A percentile compares a stretch with the other conserved stretches of the same genome.
These are phyloP conservation scores for Paecilomyces dactylethromorphus DNA, from an alignment of 2,329 filamentous ascomycete genomes.

Conservation along the genomic window DNA sequence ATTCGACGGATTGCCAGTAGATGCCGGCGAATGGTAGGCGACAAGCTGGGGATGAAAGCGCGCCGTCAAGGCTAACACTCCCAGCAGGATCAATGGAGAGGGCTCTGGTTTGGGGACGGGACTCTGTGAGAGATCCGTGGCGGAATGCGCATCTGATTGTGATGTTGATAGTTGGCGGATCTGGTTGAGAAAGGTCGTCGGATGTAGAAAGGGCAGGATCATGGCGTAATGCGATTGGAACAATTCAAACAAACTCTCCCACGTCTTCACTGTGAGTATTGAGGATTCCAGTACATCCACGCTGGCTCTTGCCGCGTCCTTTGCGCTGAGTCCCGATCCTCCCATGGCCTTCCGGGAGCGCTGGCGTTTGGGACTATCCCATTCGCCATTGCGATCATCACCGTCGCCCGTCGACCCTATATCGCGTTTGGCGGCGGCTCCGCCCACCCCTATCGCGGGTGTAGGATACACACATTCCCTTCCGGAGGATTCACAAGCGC, in stretches of 20 bases:
- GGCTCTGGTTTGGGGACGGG: slow-evolving; percentile 26
- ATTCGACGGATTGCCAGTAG: slow-evolving; percentile 37
- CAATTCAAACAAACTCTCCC: slow-evolving; percentile 52
- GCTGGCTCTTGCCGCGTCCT: slow-evolving; percentile 25
- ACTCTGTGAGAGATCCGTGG: slow-evolving; percentile 21
- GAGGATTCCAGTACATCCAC: slow-evolving; percentile 44
- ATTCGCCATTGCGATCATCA: slow-evolving; percentile 34
- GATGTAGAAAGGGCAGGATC: slow-evolving; percentile 52
- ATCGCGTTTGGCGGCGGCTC: slow-evolving; percentile 29
- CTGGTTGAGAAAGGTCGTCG: slow-evolving; percentile 47
- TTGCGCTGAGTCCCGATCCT: slow-evolving; percentile 17
- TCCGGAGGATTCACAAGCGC: slow-evolving; percentile 64
- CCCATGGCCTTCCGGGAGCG: slow-evolving; percentile 30
- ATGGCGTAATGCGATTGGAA: slow-evolving; percentile 53
- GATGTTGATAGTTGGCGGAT: slow-evolving; percentile 32
- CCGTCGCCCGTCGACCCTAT: slow-evolving; percentile 28
- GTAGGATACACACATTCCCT: slow-evolving; percentile 67
- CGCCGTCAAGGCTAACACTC: slow-evolving; percentile 50
- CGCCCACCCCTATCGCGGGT: slow-evolving; percentile 30
- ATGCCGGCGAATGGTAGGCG: slow-evolving; percentile 42
- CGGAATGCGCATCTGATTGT: slow-evolving; percentile 10
- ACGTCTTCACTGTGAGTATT: slow-evolving; percentile 48
- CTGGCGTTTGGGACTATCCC: slow-evolving; percentile 37
- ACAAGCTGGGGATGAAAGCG: slow-evolving; percentile 48
- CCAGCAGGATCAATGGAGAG: slow-evolving; percentile 46